Base-by-base conservation (phyloP, 1,284 basidiomycete genomes). In the Trametes hirsuta region DNA sequence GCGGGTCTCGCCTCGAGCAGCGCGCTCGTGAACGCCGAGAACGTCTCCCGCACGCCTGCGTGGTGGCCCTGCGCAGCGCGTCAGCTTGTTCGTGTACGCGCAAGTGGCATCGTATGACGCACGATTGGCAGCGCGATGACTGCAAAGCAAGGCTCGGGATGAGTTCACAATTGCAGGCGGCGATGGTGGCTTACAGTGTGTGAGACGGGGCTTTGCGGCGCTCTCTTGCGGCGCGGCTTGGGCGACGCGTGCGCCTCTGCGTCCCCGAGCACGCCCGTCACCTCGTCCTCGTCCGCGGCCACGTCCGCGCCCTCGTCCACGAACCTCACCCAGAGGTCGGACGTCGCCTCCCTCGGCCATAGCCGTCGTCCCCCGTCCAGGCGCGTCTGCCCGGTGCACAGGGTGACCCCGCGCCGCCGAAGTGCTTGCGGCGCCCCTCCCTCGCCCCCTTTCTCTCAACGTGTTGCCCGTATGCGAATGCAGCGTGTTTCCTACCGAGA, bases 1-100 rank as follows among this genome's bases (percentile, higher is more conserved):
- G 72, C 53, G 30, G 77, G 76, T 44, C 59, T 62, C 5, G 65
- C 65, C 2, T 30, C 49, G 2, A 78, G 74, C 21, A 88, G 71
- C 3, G 75, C 76, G 41, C 65, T 64, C 36, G 85, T 83, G 61
- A 89, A 86, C 0, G 73, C 53, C 0, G 75, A 64, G 2, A 88
- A 68, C 4, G 68, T 71, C 8, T 69, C 59, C 36, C 79, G 79
- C 11, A 89, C 75, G 0, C 58, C 65, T 6, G 71, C 59, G 63
- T 87, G 81, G 59, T 83, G 84, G 25, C 86, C 84, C 84, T 87
- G 59, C 30, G 15, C 35, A 21, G 10, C 34, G 15, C 21, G n/a
- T 48, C 25, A 50, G 49, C 12, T 9, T 18, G 18, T 18, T 6
- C 35, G 15, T 39, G 47, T 35, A 52, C n/a, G 6, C 4, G 22